Evolutionary conservation across 2,329 filamentous ascomycete genomes (phyloP).

Genomic region (Trichocomaceae sp.): DNA sequence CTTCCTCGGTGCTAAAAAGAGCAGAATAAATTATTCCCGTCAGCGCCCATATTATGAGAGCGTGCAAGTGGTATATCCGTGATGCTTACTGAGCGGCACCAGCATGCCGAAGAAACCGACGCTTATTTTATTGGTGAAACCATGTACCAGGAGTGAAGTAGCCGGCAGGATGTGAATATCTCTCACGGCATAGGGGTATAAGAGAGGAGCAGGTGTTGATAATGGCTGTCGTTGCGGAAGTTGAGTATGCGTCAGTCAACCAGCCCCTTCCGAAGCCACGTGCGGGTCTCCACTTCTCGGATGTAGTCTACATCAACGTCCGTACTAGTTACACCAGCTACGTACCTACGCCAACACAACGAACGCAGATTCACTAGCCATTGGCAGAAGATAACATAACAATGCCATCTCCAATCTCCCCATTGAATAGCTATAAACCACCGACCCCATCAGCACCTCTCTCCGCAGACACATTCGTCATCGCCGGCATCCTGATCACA

Average conservation of each 20-base stretch:
- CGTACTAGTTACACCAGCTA: no score
- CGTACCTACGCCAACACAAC: no score
- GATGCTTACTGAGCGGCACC: background rate
- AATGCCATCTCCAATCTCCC: slow-evolving; percentile 13
- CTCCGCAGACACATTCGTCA: slow-evolving; percentile 60
- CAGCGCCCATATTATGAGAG: background rate
- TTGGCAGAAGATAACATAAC: background rate
- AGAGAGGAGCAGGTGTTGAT: background rate
- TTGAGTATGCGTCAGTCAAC: background rate
- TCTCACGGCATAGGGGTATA: background rate
- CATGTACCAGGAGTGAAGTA: background rate
- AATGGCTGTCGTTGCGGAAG: background rate
- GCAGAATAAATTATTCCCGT: background rate
- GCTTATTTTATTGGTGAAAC: background rate
- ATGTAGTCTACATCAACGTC: no score
- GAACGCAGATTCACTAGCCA: background rate
- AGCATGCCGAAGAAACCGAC: background rate
- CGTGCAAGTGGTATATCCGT: background rate
- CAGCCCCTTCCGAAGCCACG: background rate
- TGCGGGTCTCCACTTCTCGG: background rate
- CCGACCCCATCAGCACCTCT: slow-evolving; percentile 32
- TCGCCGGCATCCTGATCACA: slow-evolving; percentile 71
- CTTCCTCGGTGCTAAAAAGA: background rate
- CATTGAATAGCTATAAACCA: slow-evolving; percentile 11
- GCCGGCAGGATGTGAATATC: background rate